Evolutionary conservation across 1,139 yeast species (phyloP), one percentile per base, ranked within the genome.

Genomic region (Protomyces pachydermus): DNA sequence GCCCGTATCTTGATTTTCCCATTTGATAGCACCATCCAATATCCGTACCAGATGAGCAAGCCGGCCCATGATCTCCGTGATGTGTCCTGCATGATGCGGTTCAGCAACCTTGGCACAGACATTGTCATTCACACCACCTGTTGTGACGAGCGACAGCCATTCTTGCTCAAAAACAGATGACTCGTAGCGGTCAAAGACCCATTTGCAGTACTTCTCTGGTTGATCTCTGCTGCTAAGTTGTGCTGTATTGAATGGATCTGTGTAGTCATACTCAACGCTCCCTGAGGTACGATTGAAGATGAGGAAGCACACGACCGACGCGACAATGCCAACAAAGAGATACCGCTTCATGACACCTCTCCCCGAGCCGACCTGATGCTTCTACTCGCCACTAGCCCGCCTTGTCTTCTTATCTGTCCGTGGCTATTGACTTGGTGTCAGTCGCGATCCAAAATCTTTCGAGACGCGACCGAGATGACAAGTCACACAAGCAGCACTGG

Each of bases 131-230:
- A 54, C 61, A 25, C 51, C 39, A 16, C 32, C 61, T 5, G 42
- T 38, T 5, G 42, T 38, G 18, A 57, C 32, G 39, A 51, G 16
- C n/a, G 55, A 14, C 55, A 57, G 32, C 61, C 61, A 57, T 23
- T 57, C 53, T 12, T 16, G 25, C 28, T 57, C 61, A 46, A 48
- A 51, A 3, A 51, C 28, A 16, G 55, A 48, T 10, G 61, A 38
- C 38, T 57, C 56, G 51, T 57, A 57, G n/a, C 39, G 46, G 32
- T 54, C 51, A 50, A 57, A 57, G 16, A 35, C n/a, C 61, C 61
- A 57, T 38, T 51, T 57, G 37, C 61, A 57, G 51, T 42, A 57
- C n/a, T 38, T 38, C 18, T 38, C 42, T 38, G 42, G 16, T 2
- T 28, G 32, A 28, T 28, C 32, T 28, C 32, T 28, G 32, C 32